Conservation (phyloP, 805 yeast genomes). For the Debaryomyces castellii region DNA sequence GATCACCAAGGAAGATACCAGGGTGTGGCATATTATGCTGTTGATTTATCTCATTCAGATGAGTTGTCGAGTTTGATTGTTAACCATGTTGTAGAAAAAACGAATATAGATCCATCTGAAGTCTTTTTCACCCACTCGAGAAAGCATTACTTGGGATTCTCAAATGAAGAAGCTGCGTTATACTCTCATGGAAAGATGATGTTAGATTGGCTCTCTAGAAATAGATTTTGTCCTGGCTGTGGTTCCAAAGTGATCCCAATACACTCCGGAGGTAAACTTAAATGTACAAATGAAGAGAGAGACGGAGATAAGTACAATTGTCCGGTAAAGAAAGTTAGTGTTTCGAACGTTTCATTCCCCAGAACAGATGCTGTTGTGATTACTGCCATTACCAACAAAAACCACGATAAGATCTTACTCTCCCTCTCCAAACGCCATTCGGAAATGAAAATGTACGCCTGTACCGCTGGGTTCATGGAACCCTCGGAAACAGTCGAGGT, state of each 20-base stretch:
- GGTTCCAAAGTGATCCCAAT: constrained; percentile 63
- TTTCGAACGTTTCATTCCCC: constrained; percentile 85
- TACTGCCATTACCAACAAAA: constrained; percentile 68
- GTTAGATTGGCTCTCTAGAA: constrained; percentile 78
- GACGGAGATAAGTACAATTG: constrained; percentile 23
- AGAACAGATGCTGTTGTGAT: constrained; percentile 89
- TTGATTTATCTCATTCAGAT: constrained; percentile 53
- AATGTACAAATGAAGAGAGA: constrained; percentile 38
- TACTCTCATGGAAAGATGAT: constrained; percentile 82
- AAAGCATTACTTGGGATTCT: constrained; percentile 35
- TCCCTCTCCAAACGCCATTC: constrained; percentile 70
- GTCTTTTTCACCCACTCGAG: constrained; percentile 34
- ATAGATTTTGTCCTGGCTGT: constrained; percentile 83
- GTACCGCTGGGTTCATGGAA: constrained; percentile 95
- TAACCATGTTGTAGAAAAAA: constrained; percentile 14
- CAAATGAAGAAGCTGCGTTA: constrained; percentile 54
- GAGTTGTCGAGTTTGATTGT: constrained; percentile 37
- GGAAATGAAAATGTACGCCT: constrained; percentile 59
- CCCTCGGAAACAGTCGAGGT: constrained; percentile 91
- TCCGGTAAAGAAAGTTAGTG: constrained; percentile 39
- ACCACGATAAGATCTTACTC: constrained; percentile 61
- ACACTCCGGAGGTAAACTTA: constrained; percentile 65
- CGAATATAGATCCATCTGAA: constrained; percentile 10
- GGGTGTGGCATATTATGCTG: constrained; percentile 66
- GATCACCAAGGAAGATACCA: constrained; percentile 47